phyloP scores from a whole-genome alignment of 23 red algal genomes.

The Porphyridium purpureum region DNA sequence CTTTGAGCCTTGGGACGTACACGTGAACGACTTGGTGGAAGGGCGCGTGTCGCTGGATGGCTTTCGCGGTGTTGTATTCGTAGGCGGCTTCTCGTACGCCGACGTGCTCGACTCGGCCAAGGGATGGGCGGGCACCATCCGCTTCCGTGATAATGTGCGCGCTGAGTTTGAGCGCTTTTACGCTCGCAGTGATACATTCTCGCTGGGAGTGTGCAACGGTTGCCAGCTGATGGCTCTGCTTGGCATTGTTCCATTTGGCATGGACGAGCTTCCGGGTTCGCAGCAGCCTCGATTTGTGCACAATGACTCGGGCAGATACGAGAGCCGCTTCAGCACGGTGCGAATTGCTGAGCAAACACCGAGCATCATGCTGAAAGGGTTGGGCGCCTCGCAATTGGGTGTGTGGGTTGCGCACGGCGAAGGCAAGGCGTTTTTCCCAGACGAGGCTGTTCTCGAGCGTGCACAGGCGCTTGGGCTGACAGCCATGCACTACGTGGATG shows the following conservation, averaged over 20 bases:
- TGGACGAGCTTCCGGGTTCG: constrained; percentile 5
- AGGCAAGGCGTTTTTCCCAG: constrained; percentile 58
- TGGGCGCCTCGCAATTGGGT: constrained; percentile 67
- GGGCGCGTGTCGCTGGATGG: constrained; percentile 22
- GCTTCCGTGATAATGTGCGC: constrained; percentile 38
- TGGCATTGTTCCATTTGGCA: constrained; percentile 52
- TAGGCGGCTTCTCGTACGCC: constrained; percentile 89
- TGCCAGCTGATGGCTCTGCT: constrained; percentile 98
- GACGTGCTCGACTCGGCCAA: constrained; percentile 97
- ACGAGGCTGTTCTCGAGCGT: constrained; percentile 3
- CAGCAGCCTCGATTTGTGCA: constrained; percentile 58
- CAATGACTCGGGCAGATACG: constrained; percentile 69
- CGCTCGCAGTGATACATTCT: constrained; percentile 68
- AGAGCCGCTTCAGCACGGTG: constrained; percentile 58
- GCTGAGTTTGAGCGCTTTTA: constrained; percentile 64
- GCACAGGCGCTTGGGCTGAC: constrained; percentile 18
- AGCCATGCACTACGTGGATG: constrained; percentile 67
- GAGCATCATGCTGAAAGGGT: constrained; percentile 64
- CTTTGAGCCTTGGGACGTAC: constrained; percentile 70
- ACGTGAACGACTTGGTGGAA: constrained; percentile 46
- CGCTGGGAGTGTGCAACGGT: constrained; percentile 92
- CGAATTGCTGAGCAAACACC: constrained; percentile 20
- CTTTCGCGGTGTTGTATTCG: constrained; percentile 81
- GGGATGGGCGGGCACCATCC: constrained; percentile 89
- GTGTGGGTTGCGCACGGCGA: constrained; percentile 98